These are phyloP conservation scores for Musa troglodytarum DNA, from an alignment of 176 grass and related monocot genomes.

Conservation along the genomic window DNA sequence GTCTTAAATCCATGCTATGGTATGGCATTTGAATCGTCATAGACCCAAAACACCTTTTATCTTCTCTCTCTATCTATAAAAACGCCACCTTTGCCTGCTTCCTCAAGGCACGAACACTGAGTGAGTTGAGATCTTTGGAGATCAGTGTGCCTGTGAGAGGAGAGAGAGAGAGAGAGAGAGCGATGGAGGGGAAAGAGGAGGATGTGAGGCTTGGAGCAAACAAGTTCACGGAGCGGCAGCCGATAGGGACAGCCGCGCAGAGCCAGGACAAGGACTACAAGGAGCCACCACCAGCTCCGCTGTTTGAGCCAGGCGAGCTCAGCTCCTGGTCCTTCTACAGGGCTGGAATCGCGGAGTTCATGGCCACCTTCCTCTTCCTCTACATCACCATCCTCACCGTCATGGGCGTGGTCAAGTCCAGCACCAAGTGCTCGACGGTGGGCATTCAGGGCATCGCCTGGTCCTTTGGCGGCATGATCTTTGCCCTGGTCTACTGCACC, in stretches of 20 bases:
- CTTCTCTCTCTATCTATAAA: too few relatives aligned
- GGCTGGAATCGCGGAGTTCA: constrained; percentile 85
- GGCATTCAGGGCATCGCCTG: constrained; percentile 88
- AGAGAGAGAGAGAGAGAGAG: background rate
- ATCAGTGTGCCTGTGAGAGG: background rate
- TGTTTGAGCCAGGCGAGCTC: constrained; percentile 65
- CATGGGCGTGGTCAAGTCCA: constrained; percentile 46
- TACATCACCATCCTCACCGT: constrained; percentile 75
- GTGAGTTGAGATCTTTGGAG: background rate
- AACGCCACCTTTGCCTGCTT: too few relatives aligned
- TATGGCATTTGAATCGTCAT: too few relatives aligned
- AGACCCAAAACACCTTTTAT: too few relatives aligned
- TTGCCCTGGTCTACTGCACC: constrained; percentile 43
- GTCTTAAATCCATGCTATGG: too few relatives aligned
- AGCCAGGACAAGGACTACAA: constrained; percentile 69
- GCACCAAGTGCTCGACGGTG: constrained; percentile 51
- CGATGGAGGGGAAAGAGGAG: constrained; percentile 81
- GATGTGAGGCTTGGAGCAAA: constrained; percentile 69
- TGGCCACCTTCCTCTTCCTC: constrained; percentile 87
- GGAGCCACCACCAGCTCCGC: constrained; percentile 56
- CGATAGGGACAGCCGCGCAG: constrained; percentile 76
- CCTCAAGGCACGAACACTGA: background rate
- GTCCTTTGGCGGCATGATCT: constrained; percentile 53
- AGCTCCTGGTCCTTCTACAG: constrained; percentile 86
- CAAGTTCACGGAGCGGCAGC: constrained; percentile 70